These are phyloP conservation scores for Thalassiosira gravida DNA, from an alignment of 352 stramenopile genomes.

Conservation along the genomic window DNA sequence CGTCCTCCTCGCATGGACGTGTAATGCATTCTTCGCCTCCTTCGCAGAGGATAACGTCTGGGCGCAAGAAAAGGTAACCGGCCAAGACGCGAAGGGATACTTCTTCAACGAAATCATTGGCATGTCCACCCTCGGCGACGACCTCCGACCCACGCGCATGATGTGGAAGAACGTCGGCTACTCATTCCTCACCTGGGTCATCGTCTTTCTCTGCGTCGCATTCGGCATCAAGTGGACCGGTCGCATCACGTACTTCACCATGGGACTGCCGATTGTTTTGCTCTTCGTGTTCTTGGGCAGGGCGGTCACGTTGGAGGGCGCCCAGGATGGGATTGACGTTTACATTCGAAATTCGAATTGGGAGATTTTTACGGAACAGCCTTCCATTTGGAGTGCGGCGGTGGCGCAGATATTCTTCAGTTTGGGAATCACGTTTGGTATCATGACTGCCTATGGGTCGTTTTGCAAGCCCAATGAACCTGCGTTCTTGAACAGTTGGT, in stretches of 20 bases:
- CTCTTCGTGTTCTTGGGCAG: conserved; percentile 65
- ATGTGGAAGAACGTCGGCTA: conserved; percentile 68
- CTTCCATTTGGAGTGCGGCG: conserved; percentile 55
- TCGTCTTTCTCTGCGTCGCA: conserved; percentile 60
- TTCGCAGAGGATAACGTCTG: conserved; percentile 59
- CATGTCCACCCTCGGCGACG: conserved; percentile 49
- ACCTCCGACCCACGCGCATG: conserved; percentile 54
- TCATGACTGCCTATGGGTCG: conserved; percentile 62
- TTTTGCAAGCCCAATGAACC: conserved; percentile 49
- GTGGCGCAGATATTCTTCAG: conserved; percentile 79
- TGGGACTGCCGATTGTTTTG: conserved; percentile 68
- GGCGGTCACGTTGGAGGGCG: conserved; percentile 53
- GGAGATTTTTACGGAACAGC: conserved; percentile 36
- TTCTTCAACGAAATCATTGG: conserved; percentile 71
- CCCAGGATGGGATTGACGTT: conserved; percentile 40
- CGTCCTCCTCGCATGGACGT: conserved; percentile 59
- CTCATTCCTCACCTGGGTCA: conserved; percentile 56
- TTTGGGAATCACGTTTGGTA: conserved; percentile 65
- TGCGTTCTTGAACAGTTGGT: conserved; percentile 53
- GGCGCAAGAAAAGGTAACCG: conserved; percentile 43
- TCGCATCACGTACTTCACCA: conserved; percentile 68
- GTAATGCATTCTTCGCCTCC: conserved; percentile 65
- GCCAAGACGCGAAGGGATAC: conserved; percentile 57
- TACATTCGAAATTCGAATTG: conserved; percentile 53
- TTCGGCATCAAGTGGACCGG: conserved; percentile 70